Conservation (phyloP, 192 early-diverging fungal species). For the Coemansia sp. region DNA sequence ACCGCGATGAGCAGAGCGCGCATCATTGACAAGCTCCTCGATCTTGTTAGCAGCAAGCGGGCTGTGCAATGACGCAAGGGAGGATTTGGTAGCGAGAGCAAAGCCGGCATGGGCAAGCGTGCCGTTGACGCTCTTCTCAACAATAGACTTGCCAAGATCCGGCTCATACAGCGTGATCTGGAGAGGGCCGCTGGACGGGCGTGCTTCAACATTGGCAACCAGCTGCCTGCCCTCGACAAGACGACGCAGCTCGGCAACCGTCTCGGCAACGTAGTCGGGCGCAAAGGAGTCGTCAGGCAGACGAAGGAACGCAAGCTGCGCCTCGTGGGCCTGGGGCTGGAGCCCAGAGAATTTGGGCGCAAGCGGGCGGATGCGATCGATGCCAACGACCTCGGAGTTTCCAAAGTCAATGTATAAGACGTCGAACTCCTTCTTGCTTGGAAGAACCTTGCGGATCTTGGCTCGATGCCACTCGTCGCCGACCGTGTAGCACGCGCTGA, state of each 20-base stretch:
- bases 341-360: constrained; percentile 68
- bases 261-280: constrained; percentile 77
- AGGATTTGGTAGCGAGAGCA: constrained; percentile 53
- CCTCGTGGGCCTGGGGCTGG: constrained; percentile 78
- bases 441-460: constrained; percentile 65
- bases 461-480: constrained; percentile 93
- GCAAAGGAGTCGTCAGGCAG: constrained; percentile 57
- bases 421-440: constrained; percentile 59
- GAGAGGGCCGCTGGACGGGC: constrained; percentile 55
- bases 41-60: constrained; percentile 26
- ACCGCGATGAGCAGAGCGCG: constrained; percentile 35
- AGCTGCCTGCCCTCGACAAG: constrained; percentile 63
- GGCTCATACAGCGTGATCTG: constrained; percentile 72
- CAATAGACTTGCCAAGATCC: constrained; percentile 52
- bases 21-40: constrained; percentile 44
- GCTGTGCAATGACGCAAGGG: constrained; percentile 37
- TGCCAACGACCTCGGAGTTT: constrained; percentile 80
- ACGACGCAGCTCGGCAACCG: constrained; percentile 69
- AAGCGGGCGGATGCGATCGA: constrained; percentile 72
- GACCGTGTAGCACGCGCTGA: constrained; percentile 83
- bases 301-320: constrained; percentile 79
- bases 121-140: constrained; percentile 69
- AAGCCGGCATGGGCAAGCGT: constrained; percentile 67
- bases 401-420: constrained; percentile 95
- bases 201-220: constrained; percentile 74